phyloP scores from a whole-genome alignment of 2,329 filamentous ascomycete species.

The Epichloe brachyelytri region DNA sequence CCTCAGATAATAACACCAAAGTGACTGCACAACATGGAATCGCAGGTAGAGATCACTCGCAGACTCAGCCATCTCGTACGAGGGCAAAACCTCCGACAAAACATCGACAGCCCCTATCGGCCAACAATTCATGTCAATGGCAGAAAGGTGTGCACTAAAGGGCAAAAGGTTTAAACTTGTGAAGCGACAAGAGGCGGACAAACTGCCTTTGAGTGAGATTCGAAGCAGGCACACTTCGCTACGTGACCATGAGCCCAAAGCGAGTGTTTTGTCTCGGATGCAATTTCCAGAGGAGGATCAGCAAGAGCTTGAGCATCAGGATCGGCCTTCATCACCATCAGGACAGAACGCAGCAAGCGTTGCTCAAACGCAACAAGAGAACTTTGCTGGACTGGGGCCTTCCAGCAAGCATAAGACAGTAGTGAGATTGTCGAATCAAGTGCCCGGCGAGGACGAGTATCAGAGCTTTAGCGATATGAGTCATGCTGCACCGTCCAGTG shows the following conservation, averaged over 20 bases:
- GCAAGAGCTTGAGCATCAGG: neutral
- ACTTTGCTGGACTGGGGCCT: neutral
- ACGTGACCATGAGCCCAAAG: neutral
- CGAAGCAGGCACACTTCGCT: neutral
- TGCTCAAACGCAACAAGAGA: neutral
- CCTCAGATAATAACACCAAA: neutral
- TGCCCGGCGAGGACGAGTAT: conserved; percentile 4
- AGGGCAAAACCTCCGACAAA: neutral
- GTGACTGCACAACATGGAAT: neutral
- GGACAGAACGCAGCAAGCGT: neutral
- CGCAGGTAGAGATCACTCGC: neutral
- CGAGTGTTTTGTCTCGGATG: neutral
- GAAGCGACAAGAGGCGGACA: conserved; percentile 16
- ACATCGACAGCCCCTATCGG: conserved; percentile 3
- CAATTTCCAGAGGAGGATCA: neutral
- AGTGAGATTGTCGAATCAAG: conserved; percentile 8
- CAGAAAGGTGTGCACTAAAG: conserved; percentile 40
- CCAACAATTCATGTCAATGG: conserved; percentile 38
- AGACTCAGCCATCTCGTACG: neutral
- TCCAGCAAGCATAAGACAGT: conserved; percentile 2
- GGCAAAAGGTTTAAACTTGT: conserved; percentile 42
- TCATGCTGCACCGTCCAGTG: conserved; percentile 3
- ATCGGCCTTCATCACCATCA: neutral
- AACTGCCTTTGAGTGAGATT: neutral
- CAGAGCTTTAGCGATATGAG: neutral